phyloP scores from a whole-genome alignment of 2,329 filamentous ascomycete species.

The Fusarium sp. region DNA sequence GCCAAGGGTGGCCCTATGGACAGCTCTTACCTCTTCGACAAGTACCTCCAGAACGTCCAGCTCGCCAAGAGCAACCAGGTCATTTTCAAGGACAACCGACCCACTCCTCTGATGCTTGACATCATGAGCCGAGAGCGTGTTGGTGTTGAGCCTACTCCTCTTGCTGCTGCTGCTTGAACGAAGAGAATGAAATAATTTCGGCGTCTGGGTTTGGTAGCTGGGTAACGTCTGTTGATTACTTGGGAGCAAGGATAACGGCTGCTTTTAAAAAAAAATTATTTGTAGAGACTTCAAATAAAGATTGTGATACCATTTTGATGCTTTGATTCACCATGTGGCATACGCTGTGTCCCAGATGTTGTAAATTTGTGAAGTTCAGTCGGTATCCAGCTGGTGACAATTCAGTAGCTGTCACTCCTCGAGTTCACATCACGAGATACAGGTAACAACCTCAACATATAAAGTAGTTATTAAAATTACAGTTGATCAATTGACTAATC shows the following conservation, averaged over 20 bases:
- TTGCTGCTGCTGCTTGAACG: conserved; percentile 61
- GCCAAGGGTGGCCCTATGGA: conserved; percentile 97
- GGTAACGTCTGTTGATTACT: conserved; percentile 22
- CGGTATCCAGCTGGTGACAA: not conserved
- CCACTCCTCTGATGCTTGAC: conserved; percentile 88
- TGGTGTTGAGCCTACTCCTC: conserved; percentile 77
- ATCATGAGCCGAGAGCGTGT: conserved; percentile 94
- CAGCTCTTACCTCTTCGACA: conserved; percentile 95
- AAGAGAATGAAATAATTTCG: conserved; percentile 25
- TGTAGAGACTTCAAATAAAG: not conserved
- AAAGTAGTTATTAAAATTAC: not conserved
- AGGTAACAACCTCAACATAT: too few species aligned
- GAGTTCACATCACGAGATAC: too few species aligned
- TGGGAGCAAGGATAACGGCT: conserved; percentile 20
- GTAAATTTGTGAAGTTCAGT: not conserved
- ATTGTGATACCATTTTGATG: not conserved
- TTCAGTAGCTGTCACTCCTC: not conserved
- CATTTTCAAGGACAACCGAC: conserved; percentile 86
- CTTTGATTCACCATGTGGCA: not conserved
- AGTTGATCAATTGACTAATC: conserved; percentile 17
- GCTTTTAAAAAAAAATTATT: conserved; percentile 1
- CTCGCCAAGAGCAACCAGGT: conserved; percentile 88
- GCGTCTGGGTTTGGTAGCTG: conserved; percentile 31
- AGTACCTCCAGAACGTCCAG: conserved; percentile 90
- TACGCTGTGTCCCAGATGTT: not conserved